phyloP scores from a whole-genome alignment of 306 rosid genomes.

The Malus fusca region DNA sequence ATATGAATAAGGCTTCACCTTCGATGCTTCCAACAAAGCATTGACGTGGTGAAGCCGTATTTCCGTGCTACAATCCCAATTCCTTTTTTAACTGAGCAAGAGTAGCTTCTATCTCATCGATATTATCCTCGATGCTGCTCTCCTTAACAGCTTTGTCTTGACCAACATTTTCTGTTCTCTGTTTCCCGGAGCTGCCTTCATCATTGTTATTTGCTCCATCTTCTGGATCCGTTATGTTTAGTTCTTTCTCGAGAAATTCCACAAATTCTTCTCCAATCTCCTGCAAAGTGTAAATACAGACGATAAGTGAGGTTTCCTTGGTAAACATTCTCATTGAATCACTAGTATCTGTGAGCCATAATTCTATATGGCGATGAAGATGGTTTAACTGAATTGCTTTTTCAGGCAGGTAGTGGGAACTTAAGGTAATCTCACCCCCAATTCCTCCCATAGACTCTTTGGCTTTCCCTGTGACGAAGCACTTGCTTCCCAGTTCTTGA shows the following conservation, averaged over 20 bases:
- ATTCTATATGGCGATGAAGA: not conserved
- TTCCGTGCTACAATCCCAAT: slow-evolving; percentile 56
- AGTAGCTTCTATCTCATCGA: slow-evolving; percentile 88
- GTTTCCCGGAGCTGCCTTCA: slow-evolving; percentile 30
- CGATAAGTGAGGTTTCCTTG: slow-evolving; percentile 3
- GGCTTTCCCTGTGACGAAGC: slow-evolving; percentile 82
- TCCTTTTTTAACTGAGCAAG: slow-evolving; percentile 83
- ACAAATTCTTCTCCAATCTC: slow-evolving; percentile 98
- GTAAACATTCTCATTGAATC: not conserved
- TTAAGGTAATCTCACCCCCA: slow-evolving; percentile 42
- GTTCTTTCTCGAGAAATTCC: slow-evolving; percentile 94
- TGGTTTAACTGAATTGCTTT: not conserved
- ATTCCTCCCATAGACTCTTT: slow-evolving; percentile 94
- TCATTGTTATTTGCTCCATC: slow-evolving; percentile 21
- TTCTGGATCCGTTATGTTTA: slow-evolving; percentile 49
- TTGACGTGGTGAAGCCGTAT: not conserved
- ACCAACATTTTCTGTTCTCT: slow-evolving; percentile 16
- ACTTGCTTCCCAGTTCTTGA: slow-evolving; percentile 82
- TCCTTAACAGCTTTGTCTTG: slow-evolving; percentile 35
- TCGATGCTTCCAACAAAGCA: not conserved
- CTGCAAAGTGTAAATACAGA: slow-evolving; percentile 38
- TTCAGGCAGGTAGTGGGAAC: not conserved
- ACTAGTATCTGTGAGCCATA: not conserved
- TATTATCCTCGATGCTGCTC: slow-evolving; percentile 59
- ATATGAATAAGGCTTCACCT: not conserved